Conservation (phyloP, 805 yeast species). For the Ogataea thermomethanolica region DNA sequence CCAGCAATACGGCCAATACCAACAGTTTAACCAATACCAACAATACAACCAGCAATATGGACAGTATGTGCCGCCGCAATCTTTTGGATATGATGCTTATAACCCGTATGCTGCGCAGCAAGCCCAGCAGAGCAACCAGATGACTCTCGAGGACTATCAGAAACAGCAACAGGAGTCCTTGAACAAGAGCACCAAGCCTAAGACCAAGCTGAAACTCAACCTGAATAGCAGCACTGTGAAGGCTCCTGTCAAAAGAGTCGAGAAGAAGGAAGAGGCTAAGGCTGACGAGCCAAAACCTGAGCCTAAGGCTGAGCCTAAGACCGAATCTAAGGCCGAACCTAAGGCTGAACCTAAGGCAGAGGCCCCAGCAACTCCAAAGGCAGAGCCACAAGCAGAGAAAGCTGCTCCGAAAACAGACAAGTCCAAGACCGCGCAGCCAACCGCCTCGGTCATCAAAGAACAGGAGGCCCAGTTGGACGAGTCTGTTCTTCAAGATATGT, state of each 20-base stretch:
- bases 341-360: slow-evolving; percentile 16
- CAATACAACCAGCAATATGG: slow-evolving; percentile 24
- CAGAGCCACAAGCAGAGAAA: slow-evolving; percentile 10
- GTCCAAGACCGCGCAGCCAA: slow-evolving; percentile 3
- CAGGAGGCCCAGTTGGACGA: slow-evolving; percentile 83
- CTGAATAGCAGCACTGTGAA: slow-evolving; percentile 54
- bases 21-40: slow-evolving; percentile 14
- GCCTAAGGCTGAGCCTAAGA: slow-evolving; percentile 47
- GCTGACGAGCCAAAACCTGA: slow-evolving; percentile 59
- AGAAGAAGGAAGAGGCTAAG: slow-evolving; percentile 54
- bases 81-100: slow-evolving; percentile 26
- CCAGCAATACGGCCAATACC: slow-evolving; percentile 20
- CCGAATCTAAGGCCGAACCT: slow-evolving; percentile 18
- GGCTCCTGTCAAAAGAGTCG: slow-evolving; percentile 35
- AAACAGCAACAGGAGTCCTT: slow-evolving; percentile 53
- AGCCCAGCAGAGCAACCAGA: slow-evolving; percentile 36
- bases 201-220: slow-evolving; percentile 65
- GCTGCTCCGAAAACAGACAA: slow-evolving; percentile 19
- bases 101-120: slow-evolving; percentile 23
- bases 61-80: slow-evolving; percentile 24
- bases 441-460: slow-evolving; percentile 44
- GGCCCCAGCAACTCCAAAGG: slow-evolving; percentile 15
- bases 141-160: slow-evolving; percentile 81
- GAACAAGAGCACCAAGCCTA: slow-evolving; percentile 48
- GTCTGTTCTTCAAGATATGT: slow-evolving; percentile 85